phyloP scores from a whole-genome alignment of 2,329 filamentous ascomycete genomes.

The Neodidymelliopsis sp. region DNA sequence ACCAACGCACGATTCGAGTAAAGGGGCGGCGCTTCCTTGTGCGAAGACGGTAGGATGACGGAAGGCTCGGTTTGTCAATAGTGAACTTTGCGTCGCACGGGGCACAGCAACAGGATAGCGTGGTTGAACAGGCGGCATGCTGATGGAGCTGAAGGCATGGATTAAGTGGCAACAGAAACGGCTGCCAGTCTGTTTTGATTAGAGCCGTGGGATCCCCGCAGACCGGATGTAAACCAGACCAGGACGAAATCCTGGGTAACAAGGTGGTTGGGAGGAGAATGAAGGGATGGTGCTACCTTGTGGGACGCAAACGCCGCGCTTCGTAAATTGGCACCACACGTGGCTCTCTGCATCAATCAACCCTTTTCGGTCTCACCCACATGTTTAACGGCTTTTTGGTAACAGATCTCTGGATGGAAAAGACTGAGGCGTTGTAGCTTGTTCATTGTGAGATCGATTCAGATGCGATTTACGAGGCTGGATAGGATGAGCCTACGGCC shows the following conservation, averaged over 20 bases:
- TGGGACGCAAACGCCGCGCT: slow-evolving; percentile 19
- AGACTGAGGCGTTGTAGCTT: not conserved
- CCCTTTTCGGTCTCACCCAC: slow-evolving; percentile 10
- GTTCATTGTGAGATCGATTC: not conserved
- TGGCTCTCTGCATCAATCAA: slow-evolving; percentile 17
- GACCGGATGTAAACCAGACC: slow-evolving; percentile 26
- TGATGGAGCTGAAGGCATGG: slow-evolving; percentile 18
- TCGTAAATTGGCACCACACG: slow-evolving; percentile 31
- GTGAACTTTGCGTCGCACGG: slow-evolving; percentile 18
- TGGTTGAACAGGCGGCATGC: slow-evolving; percentile 26
- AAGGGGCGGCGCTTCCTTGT: not conserved
- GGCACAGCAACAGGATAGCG: slow-evolving; percentile 19
- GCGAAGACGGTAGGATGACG: not conserved
- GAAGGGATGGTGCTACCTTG: slow-evolving; percentile 29
- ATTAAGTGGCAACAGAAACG: slow-evolving; percentile 29
- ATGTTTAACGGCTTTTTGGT: slow-evolving; percentile 6
- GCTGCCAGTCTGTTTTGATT: slow-evolving; percentile 34
- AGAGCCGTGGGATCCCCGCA: slow-evolving; percentile 26
- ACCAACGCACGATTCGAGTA: not conserved
- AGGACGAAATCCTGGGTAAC: slow-evolving; percentile 22
- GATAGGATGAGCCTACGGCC: not conserved
- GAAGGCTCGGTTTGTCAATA: slow-evolving; percentile 7
- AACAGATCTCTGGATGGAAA: not conserved
- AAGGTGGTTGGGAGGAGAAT: slow-evolving; percentile 33
- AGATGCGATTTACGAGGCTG: not conserved